Base-by-base conservation (phyloP, 345 rosid species). In the Murraya paniculata region DNA sequence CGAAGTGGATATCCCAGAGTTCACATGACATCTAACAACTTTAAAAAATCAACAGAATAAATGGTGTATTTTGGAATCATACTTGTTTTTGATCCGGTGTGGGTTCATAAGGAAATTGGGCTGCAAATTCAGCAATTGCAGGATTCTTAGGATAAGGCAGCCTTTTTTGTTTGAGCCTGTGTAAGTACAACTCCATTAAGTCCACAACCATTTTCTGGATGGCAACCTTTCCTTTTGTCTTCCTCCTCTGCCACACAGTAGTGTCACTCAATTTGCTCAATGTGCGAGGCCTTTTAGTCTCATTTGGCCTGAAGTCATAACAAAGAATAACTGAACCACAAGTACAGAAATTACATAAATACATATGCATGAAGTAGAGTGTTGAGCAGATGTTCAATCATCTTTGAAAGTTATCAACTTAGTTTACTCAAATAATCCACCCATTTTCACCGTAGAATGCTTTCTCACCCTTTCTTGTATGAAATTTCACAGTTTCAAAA, bases 171-270 rank as follows among this genome's bases (percentile, higher is more conserved):
- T 88, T 87, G 77, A 95, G 88, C 83, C 99, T 89, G 73, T 93
- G 94, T 75, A 95, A 86, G 86, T 95, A 95, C 30, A 95, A 86
- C 87, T 95, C 99, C 99, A 93, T 93, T 82, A 95, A 86, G 88
- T 93, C 97, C 73, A 95, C 98, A 69, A 93, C 97, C 99, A 95
- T 95, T 84, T 92, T 95, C 86, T 95, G 99, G 74, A 95, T 92
- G 1, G 98, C 97, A 76, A 95, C 93, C 85, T 90, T 95, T 39
- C 99, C 98, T 83, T 95, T 95, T 16, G 90, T 91, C 92, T 95
- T 95, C 84, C 94, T 90, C 86, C 85, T 92, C 84, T 93, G 94
- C 99, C 98, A 95, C 39, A 82, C 86, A 67, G 87, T 89, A 57
- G 93, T 90, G 77, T 95, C 98, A 80, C 78, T 90, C 85, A 95